Evolutionary conservation across 2,329 filamentous ascomycete species (phyloP).

Genomic region (Dryadomyces quercivorus): DNA sequence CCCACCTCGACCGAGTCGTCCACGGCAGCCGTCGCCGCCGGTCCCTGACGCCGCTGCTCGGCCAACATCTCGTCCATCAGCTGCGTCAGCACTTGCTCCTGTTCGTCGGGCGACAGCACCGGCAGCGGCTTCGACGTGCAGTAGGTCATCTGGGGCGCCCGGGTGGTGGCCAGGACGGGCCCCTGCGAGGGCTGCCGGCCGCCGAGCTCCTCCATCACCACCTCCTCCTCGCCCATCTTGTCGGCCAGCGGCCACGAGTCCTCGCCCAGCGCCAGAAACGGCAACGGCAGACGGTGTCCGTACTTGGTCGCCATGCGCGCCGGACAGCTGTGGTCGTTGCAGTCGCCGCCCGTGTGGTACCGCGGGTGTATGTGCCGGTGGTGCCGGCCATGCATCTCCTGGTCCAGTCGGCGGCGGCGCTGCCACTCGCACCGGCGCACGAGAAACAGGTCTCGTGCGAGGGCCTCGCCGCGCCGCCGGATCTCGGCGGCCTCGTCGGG

Average conservation of each 20-base stretch:
- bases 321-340: not conserved
- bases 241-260: not conserved
- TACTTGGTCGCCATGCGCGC: conserved; percentile 9
- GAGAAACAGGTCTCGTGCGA: not conserved
- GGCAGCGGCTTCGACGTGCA: too few relatives aligned
- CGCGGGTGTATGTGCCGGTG: not conserved
- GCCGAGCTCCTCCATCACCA: too few relatives aligned
- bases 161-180: too few relatives aligned
- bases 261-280: conserved; percentile 2
- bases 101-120: too few relatives aligned
- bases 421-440: conserved; percentile 8
- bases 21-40: not conserved
- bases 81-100: not conserved
- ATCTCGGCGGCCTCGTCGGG: conserved; percentile 1
- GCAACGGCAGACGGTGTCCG: conserved; percentile 12
- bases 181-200: too few relatives aligned
- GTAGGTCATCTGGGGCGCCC: too few relatives aligned
- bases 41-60: not conserved
- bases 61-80: not conserved
- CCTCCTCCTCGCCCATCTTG: not conserved
- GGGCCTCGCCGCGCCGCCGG: not conserved
- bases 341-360: not conserved
- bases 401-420: conserved; percentile 1
- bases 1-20: not conserved
- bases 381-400: not conserved